Evolutionary conservation across 2,329 filamentous ascomycete genomes (phyloP).

Genomic region (Stromatinia cepivora): DNA sequence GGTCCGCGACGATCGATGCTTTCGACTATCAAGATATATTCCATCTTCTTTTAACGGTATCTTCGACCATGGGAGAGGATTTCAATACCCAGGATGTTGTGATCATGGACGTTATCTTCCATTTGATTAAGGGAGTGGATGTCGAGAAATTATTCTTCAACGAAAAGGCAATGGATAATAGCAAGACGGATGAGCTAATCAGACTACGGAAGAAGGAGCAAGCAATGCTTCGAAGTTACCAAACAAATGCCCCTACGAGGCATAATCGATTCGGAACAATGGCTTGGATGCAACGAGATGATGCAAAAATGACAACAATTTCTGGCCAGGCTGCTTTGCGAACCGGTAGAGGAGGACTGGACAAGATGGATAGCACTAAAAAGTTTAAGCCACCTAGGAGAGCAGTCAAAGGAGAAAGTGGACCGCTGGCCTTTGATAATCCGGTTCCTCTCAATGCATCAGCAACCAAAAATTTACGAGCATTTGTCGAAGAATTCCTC

Average conservation of each 20-base stretch:
- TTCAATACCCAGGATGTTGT: constrained; percentile 86
- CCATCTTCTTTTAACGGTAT: constrained; percentile 77
- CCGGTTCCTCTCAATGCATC: constrained; percentile 67
- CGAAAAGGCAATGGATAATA: constrained; percentile 67
- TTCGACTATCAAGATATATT: constrained; percentile 92
- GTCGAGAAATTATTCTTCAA: constrained; percentile 82
- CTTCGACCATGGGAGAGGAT: constrained; percentile 91
- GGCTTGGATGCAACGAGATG: constrained; percentile 90
- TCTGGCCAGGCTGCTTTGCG: constrained; percentile 85
- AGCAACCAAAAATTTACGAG: constrained; percentile 74
- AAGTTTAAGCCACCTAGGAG: constrained; percentile 81
- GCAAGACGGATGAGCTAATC: constrained; percentile 71
- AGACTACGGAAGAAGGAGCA: constrained; percentile 78
- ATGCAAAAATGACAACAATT: constrained; percentile 80
- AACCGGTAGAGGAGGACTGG: constrained; percentile 68
- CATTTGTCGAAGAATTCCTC: constrained; percentile 89
- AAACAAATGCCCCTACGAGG: constrained; percentile 75
- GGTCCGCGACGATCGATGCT: constrained; percentile 82
- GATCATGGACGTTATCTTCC: constrained; percentile 89
- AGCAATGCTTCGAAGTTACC: constrained; percentile 75
- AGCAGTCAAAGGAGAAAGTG: constrained; percentile 59
- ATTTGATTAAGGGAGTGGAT: constrained; percentile 87
- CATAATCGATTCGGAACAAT: constrained; percentile 97
- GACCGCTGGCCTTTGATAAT: constrained; percentile 74
- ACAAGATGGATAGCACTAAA: constrained; percentile 89